These are phyloP conservation scores for Termitomyces titanicus DNA, from an alignment of 768 basidiomycete genomes.

Conservation along the genomic window DNA sequence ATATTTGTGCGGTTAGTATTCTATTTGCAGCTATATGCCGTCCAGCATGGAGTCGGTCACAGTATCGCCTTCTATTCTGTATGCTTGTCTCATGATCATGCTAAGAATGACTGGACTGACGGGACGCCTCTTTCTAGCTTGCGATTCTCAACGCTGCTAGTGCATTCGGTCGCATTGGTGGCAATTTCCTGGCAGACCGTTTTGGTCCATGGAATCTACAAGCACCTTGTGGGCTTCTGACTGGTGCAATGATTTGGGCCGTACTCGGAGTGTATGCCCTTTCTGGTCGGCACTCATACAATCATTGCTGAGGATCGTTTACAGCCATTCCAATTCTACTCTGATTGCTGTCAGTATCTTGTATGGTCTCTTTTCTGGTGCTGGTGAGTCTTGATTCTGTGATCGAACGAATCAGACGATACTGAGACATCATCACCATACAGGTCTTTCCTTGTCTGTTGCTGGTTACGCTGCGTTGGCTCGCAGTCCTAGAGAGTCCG, in stretches of 20 bases:
- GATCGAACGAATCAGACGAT: background rate
- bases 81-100: background rate
- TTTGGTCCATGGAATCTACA: constrained; percentile 31
- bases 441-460: constrained; percentile 34
- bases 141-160: constrained; percentile 33
- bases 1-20: background rate
- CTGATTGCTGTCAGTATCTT: constrained; percentile 38
- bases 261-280: constrained; percentile 31
- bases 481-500: constrained; percentile 28
- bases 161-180: constrained; percentile 30
- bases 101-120: background rate
- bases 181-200: constrained; percentile 29
- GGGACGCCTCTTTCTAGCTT: constrained; percentile 18
- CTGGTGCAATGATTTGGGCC: constrained; percentile 39
- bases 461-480: constrained; percentile 27
- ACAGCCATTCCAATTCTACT: constrained; percentile 30
- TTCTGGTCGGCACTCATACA: background rate
- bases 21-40: constrained; percentile 16
- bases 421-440: background rate
- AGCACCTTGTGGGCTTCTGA: constrained; percentile 27
- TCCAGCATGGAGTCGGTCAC: constrained; percentile 17
- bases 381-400: constrained; percentile 31
- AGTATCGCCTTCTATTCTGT: constrained; percentile 19
- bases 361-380: constrained; percentile 48
- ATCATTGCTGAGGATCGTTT: background rate